Evolutionary conservation across 192 early-diverging fungal species (phyloP).

Genomic region (Rhizophlyctis rosea): DNA sequence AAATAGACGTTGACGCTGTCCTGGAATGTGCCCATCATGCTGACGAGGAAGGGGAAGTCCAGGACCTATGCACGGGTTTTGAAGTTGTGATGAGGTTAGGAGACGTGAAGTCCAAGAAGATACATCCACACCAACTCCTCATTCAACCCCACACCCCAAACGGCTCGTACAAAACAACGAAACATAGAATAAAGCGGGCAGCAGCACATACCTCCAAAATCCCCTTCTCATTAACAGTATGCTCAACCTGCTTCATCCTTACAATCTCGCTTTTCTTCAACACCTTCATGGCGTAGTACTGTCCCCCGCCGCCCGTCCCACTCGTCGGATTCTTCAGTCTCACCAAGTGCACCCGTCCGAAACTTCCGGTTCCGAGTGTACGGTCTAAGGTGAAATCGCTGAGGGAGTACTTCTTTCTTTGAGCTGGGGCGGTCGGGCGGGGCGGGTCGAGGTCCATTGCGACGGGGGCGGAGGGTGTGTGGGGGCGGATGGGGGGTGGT

Average conservation of each 20-base stretch:
- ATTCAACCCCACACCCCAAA: no score
- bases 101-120: no score
- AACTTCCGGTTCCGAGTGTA: conserved; percentile 94
- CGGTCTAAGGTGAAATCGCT: conserved; percentile 79
- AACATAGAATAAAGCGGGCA: no score
- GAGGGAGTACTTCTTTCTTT: conserved; percentile 47
- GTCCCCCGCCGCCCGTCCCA: conserved; percentile 40
- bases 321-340: conserved; percentile 62
- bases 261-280: conserved; percentile 92
- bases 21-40: conserved; percentile 92
- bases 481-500: no score
- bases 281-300: conserved; percentile 97
- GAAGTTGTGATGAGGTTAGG: no score
- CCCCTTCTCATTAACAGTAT: conserved; percentile 94
- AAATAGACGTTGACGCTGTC: conserved; percentile 90
- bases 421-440: not conserved
- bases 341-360: conserved; percentile 94
- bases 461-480: no score
- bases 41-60: conserved; percentile 86
- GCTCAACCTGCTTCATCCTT: conserved; percentile 93
- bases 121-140: no score
- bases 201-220: conserved; percentile 86
- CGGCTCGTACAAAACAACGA: no score
- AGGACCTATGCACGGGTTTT: no score
- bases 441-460: no score